Base-by-base conservation (phyloP, 192 early-diverging fungal species). In the Diversispora epigaea region DNA sequence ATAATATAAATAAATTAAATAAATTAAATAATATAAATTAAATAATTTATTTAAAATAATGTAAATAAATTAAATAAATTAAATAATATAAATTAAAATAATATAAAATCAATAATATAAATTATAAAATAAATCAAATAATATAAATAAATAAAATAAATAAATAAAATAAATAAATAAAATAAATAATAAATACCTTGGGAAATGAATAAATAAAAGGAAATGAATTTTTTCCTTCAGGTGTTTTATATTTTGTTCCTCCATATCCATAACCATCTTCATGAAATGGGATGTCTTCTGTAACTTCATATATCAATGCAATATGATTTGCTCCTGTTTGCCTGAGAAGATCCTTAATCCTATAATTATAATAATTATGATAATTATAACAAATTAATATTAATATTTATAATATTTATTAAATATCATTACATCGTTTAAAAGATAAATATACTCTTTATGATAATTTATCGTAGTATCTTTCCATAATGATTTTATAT, bases 191-290 rank as follows among this genome's bases (percentile, higher is more conserved):
- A 39, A 25, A 32, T 64, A 84, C 83, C 75, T 82, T 76, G 52
- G 81, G 84, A 67, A 72, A 66, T 45, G 75, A 76, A 49, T 83
- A 84, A 62, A 84, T 84, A 39, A 77, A 82, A 7, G 81, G 83
- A 74, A 84, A 84, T 12, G 83, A 84, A 58, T 83, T 76, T 39
- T 79, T 60, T 5, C 81, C 84, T 32, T 73, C 76, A 40, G 84
- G 84, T 63, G 76, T 60, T 50, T 85, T 80, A 56, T 82, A 84
- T 17, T 67, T 61, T 5, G 66, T 56, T 6, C 56, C 77, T 19
- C n/a, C 19, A 56, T 77, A 76, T 8, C 77, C 70, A 68, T 79
- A 85, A 0, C 84, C 84, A 44, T 81, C 68, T 17, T 76, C 73
- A 63, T 79, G 64, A 58, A 83, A 85, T 17, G 81, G 77, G 7